Evolutionary conservation across 2,329 filamentous ascomycete species (phyloP).

Genomic region (Akanthomyces uredinophilus): DNA sequence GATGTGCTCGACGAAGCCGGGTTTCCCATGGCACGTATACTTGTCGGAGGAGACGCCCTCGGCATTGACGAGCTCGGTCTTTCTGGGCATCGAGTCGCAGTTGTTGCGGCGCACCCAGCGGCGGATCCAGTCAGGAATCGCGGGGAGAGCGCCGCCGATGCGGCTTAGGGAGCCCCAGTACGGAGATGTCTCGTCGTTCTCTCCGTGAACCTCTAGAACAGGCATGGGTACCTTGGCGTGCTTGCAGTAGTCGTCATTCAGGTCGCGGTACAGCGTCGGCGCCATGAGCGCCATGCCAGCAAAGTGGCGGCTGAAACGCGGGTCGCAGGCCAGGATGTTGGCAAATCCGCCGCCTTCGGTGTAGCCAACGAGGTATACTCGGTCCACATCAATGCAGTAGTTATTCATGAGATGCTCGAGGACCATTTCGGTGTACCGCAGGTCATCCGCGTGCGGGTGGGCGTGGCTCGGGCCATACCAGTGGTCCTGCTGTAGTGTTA

Average conservation of each 20-base stretch:
- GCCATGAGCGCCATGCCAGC: constrained; percentile 34
- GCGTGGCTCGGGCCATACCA: constrained; percentile 33
- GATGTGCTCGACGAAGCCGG: constrained; percentile 2
- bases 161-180: constrained; percentile 33
- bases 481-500: constrained; percentile 21
- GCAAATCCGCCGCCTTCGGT: constrained; percentile 38
- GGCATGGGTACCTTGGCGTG: constrained; percentile 33
- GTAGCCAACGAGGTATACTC: constrained; percentile 34
- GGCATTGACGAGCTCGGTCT: neutral
- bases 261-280: constrained; percentile 14
- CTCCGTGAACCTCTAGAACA: constrained; percentile 44
- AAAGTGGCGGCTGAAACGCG: constrained; percentile 28
- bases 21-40: constrained; percentile 1
- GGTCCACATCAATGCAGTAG: constrained; percentile 33
- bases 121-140: constrained; percentile 4
- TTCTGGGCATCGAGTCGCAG: neutral
- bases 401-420: constrained; percentile 29
- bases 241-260: constrained; percentile 26
- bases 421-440: constrained; percentile 36
- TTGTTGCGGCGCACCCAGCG: constrained; percentile 11
- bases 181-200: constrained; percentile 37
- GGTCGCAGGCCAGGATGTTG: constrained; percentile 34
- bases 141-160: neutral
- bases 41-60: neutral
- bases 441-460: constrained; percentile 31